Conservation (phyloP, 768 basidiomycete species). For the Leccinum barrowsii region DNA sequence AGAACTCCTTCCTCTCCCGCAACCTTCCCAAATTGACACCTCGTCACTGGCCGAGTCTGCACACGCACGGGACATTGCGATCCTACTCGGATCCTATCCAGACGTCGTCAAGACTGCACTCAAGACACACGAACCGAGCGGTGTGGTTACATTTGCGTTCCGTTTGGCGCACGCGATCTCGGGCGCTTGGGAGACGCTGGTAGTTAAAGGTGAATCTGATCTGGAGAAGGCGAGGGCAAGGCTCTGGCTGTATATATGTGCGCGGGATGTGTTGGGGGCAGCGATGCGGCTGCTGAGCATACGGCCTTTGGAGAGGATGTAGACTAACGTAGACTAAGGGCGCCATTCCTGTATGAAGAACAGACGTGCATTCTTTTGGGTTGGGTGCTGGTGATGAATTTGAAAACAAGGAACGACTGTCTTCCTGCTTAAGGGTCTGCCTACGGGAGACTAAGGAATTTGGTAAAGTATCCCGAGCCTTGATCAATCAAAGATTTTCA, state of each 20-base stretch:
- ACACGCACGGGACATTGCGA: conserved; percentile 79
- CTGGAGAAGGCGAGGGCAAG: conserved; percentile 74
- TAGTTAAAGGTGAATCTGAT: conserved; percentile 82
- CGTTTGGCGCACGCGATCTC: conserved; percentile 84
- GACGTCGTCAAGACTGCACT: conserved; percentile 86
- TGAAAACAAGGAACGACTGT: too few relatives aligned
- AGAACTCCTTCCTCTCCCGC: conserved; percentile 73
- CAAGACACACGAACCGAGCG: conserved; percentile 83
- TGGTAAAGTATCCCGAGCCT: too few relatives aligned
- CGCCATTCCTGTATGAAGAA: too few relatives aligned
- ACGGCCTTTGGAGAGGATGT: conserved; percentile 92
- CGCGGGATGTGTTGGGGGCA: conserved; percentile 83
- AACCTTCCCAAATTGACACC: conserved; percentile 64
- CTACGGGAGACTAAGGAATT: too few relatives aligned
- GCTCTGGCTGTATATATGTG: conserved; percentile 85
- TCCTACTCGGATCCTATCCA: conserved; percentile 88
- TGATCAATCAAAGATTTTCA: not conserved
- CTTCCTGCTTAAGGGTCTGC: too few relatives aligned
- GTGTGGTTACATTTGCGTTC: conserved; percentile 89
- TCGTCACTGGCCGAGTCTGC: conserved; percentile 60
- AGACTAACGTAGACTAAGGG: conserved; percentile 7
- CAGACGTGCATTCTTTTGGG: too few relatives aligned
- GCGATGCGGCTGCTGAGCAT: conserved; percentile 88
- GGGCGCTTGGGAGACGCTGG: conserved; percentile 87
- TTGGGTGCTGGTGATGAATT: too few relatives aligned